Base-by-base conservation (phyloP, 1,284 basidiomycete genomes). In the Microbotryum scabiosae region DNA sequence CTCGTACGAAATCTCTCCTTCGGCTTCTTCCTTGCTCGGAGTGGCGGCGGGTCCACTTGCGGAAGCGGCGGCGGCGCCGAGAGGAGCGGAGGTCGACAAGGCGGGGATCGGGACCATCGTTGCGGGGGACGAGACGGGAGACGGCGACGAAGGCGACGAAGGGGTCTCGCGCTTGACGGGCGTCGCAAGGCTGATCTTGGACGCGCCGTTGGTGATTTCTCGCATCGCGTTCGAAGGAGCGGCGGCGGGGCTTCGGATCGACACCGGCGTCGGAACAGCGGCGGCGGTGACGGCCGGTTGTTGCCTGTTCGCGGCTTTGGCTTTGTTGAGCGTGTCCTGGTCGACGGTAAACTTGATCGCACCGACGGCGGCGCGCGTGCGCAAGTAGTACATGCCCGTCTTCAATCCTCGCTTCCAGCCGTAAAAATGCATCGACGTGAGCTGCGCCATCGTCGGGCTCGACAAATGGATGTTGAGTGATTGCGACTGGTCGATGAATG, bases 401-500 rank as follows among this genome's bases (percentile, higher is more conserved):
- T 99, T 99, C 73, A 99, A 79, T 30, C 96, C 96, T 78, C 90
- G 90, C 84, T 96, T 96, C 96, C 94, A 98, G 26, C 93, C 96
- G 76, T 98, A 97, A 79, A 98, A 99, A 80, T 98, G 96, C 94
- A 97, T 98, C 70, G 88, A 90, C 53, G 92, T 96, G 60, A 99
- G 81, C 77, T 99, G 96, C 21, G 90, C 90, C 69, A 88, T 82
- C 12, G 91, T 93, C 52, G 96, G 96, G 57, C 88, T 82, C 72
- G 90, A 84, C 51, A 99, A 78, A 76, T 98, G 94, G 61, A 99
- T 84, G 77, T 98, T 98, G 74, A 99, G 77, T 56, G 78, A 80
- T 73, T 82, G 81, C 60, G 74, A 75, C 78, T 99, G 96, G 79
- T 93, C 96, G 76, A 98, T 97, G 80, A 89, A 99, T 1, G 96